Conservation (phyloP, 345 rosid genomes). For the Streptanthus diversifolius region DNA sequence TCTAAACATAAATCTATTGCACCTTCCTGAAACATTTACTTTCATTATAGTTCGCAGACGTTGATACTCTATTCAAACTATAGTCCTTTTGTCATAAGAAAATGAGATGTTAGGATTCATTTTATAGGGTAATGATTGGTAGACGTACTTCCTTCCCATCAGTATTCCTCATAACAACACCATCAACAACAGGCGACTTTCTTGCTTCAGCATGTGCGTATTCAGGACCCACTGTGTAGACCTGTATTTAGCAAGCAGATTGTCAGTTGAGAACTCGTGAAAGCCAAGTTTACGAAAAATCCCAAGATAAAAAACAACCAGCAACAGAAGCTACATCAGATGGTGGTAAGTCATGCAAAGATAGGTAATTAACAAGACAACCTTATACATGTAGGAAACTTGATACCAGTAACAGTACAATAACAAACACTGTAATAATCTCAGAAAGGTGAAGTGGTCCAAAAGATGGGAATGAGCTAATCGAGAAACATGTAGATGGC, state of each 20-base stretch:
- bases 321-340: neutral
- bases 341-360: constrained; percentile 2
- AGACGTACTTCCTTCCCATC: constrained; percentile 90
- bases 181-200: constrained; percentile 99
- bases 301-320: neutral
- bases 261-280: constrained; percentile 22
- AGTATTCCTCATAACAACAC: constrained; percentile 96
- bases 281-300: neutral
- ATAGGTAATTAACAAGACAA: neutral
- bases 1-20: neutral
- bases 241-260: constrained; percentile 48
- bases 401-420: constrained; percentile 3
- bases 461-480: constrained; percentile 5
- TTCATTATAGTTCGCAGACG: neutral
- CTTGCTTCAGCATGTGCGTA: constrained; percentile 99
- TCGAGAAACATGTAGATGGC: constrained; percentile 1
- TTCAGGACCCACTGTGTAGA: constrained; percentile 98
- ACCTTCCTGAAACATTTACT: neutral
- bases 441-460: neutral
- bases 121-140: neutral
- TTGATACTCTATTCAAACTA: neutral
- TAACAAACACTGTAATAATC: neutral
- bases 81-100: neutral
- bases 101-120: neutral
- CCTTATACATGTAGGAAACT: neutral